These are phyloP conservation scores for Fusarium mundagurra DNA, from an alignment of 2,329 filamentous ascomycete genomes.

Conservation along the genomic window DNA sequence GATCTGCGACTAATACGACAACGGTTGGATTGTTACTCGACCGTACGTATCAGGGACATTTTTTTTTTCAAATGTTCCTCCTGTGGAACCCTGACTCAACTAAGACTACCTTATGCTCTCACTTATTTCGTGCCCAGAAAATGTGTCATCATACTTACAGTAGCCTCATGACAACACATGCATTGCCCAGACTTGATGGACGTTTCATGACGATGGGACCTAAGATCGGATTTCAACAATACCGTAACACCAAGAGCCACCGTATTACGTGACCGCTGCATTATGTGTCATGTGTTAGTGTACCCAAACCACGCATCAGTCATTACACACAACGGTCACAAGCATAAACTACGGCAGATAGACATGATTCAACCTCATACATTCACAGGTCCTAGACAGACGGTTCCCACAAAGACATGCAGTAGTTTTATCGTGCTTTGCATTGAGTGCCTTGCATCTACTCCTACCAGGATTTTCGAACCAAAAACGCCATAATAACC, in stretches of 20 bases:
- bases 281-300: constrained; percentile 13
- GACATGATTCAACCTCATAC: constrained; percentile 6
- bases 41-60: constrained; percentile 1
- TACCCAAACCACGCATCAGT: not conserved
- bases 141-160: constrained; percentile 33
- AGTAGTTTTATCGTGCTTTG: constrained; percentile 41
- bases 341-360: constrained; percentile 8
- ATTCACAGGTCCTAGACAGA: not conserved
- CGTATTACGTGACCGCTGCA: constrained; percentile 11
- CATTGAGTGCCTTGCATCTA: constrained; percentile 45
- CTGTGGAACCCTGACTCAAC: constrained; percentile 26
- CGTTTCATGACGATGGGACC: constrained; percentile 34
- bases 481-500: constrained; percentile 42
- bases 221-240: constrained; percentile 7
- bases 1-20: constrained; percentile 13
- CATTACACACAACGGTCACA: constrained; percentile 17
- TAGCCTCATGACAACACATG: constrained; percentile 34
- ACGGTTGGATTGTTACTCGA: not conserved
- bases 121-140: constrained; percentile 13
- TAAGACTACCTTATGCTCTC: not conserved
- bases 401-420: not conserved
- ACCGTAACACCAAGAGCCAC: constrained; percentile 10
- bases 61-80: constrained; percentile 4
- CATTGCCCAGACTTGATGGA: constrained; percentile 24
- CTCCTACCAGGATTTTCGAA: constrained; percentile 45